phyloP scores from a whole-genome alignment of 108 stramenopile genomes.

The Aurantiochytrium sp. region DNA sequence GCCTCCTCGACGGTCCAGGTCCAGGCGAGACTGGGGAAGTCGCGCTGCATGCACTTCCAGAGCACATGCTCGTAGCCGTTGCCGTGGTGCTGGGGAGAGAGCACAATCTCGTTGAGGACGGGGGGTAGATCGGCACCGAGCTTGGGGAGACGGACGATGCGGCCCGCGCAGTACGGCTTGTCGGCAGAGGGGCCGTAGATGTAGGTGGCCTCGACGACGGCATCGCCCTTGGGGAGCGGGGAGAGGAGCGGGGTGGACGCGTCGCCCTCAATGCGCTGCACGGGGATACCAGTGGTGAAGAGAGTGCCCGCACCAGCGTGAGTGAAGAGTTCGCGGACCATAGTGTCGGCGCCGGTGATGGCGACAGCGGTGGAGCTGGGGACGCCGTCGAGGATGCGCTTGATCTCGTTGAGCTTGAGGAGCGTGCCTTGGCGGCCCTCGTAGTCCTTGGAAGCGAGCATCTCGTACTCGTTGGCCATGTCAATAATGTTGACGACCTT shows the following conservation, averaged over 20 bases:
- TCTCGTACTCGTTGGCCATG: background rate
- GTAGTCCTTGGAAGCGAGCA: conserved; percentile 4
- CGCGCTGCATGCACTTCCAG: background rate
- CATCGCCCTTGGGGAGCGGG: background rate
- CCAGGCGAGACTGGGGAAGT: background rate
- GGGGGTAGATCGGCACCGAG: background rate
- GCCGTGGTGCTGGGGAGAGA: background rate
- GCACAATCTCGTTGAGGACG: background rate
- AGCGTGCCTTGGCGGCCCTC: conserved; percentile 19
- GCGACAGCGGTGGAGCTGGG: background rate
- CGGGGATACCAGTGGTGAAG: background rate
- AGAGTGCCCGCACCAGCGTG: background rate
- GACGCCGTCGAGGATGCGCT: background rate
- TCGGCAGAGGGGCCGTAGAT: background rate
- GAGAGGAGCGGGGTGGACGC: background rate
- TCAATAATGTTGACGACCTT: background rate
- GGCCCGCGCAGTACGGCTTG: background rate
- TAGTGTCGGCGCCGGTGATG: background rate
- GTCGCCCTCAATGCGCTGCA: background rate
- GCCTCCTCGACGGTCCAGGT: background rate
- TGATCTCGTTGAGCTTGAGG: conserved; percentile 20
- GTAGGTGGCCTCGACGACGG: background rate
- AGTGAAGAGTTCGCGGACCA: background rate
- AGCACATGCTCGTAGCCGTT: background rate
- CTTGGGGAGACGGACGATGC: background rate